Evolutionary conservation across 352 stramenopile genomes (phyloP).

Genomic region (Saprolegnia parasitica): DNA sequence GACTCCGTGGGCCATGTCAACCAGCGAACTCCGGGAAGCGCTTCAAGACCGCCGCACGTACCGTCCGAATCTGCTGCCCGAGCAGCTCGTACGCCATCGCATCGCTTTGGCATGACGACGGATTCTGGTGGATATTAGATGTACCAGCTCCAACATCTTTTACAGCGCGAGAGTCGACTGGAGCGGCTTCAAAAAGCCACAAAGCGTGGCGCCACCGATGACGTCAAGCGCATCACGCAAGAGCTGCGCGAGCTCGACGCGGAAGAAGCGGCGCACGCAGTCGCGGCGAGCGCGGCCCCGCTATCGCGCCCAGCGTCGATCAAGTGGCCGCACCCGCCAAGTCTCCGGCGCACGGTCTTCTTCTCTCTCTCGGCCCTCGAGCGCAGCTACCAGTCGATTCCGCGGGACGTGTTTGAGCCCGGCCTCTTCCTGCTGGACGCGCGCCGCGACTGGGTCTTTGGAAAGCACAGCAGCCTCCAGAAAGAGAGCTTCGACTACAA

Average conservation of each 20-base stretch:
- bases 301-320: slow-evolving; percentile 42
- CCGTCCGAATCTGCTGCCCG: slow-evolving; percentile 54
- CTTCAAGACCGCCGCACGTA: slow-evolving; percentile 56
- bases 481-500: slow-evolving; percentile 63
- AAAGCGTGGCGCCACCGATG: slow-evolving; percentile 42
- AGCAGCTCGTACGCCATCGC: slow-evolving; percentile 47
- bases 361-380: slow-evolving; percentile 65
- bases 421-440: slow-evolving; percentile 64
- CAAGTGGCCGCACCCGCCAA: slow-evolving; percentile 52
- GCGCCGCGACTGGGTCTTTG: slow-evolving; percentile 68
- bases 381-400: slow-evolving; percentile 53
- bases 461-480: slow-evolving; percentile 61
- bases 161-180: slow-evolving; percentile 65
- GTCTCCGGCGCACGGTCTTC: slow-evolving; percentile 56
- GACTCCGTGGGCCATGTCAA: slow-evolving; percentile 72
- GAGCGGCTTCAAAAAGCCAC: slow-evolving; percentile 58
- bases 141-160: slow-evolving; percentile 47
- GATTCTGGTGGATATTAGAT: slow-evolving; percentile 36
- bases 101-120: background rate
- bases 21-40: slow-evolving; percentile 58
- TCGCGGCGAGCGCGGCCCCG: background rate
- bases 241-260: slow-evolving; percentile 39
- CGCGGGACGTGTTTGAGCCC: slow-evolving; percentile 57
- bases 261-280: slow-evolving; percentile 31
- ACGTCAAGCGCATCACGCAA: slow-evolving; percentile 54